Evolutionary conservation across 192 early-diverging fungal genomes (phyloP).

Genomic region (Phlyctochytrium planicorne): DNA sequence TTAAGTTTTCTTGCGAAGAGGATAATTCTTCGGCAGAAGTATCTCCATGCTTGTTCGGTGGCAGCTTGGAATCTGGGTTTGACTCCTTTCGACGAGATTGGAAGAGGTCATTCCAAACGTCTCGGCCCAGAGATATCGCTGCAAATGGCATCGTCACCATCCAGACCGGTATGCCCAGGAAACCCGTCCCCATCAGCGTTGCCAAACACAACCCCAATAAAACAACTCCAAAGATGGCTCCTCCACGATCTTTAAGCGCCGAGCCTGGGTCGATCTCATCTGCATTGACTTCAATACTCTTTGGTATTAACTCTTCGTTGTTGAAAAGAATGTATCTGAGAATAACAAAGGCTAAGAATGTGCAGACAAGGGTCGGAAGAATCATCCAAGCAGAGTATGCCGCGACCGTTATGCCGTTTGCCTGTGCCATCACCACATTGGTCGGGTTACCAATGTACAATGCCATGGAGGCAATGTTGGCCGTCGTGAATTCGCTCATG

Average conservation of each 20-base stretch:
- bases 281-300: conserved; percentile 4
- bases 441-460: conserved; percentile 88
- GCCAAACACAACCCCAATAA: conserved; percentile 57
- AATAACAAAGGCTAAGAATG: conserved; percentile 52
- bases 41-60: no score
- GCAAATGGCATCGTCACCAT: conserved; percentile 78
- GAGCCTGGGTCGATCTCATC: conserved; percentile 19
- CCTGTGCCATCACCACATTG: conserved; percentile 82
- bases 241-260: conserved; percentile 53
- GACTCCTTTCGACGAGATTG: no score
- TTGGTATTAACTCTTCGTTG: not conserved
- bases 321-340: conserved; percentile 50
- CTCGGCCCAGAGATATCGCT: conserved; percentile 54
- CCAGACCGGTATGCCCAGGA: conserved; percentile 73
- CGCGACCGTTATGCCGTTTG: conserved; percentile 69
- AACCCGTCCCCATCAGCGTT: conserved; percentile 61
- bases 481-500: conserved; percentile 72
- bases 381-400: conserved; percentile 85
- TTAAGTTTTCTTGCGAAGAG: no score
- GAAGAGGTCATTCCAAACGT: conserved; percentile 37
- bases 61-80: no score
- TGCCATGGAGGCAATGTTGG: conserved; percentile 74
- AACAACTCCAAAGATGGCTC: conserved; percentile 66
- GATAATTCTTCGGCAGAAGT: no score
- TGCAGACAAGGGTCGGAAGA: conserved; percentile 61